phyloP scores from a whole-genome alignment of 1,284 basidiomycete species.

The Tilletia caries region DNA sequence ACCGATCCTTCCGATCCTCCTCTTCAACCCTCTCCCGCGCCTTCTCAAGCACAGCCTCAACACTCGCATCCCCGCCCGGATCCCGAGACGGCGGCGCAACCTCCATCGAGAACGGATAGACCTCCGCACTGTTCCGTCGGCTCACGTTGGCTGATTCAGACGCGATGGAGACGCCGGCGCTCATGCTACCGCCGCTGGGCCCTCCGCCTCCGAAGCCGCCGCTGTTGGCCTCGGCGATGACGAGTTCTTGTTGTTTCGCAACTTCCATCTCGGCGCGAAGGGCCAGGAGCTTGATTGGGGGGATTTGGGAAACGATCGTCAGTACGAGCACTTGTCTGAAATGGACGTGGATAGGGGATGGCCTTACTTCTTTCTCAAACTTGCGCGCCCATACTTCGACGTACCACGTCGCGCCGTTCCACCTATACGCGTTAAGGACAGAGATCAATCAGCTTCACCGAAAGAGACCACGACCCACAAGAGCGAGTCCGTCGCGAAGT shows the following conservation, averaged over 20 bases:
- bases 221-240: neutral
- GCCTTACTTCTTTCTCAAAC: conserved; percentile 38
- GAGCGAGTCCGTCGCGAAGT: neutral
- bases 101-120: conserved; percentile 1
- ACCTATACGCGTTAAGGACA: conserved; percentile 28
- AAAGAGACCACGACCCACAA: too few species aligned
- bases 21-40: neutral
- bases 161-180: neutral
- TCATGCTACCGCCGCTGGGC: too few species aligned
- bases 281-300: neutral
- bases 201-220: neutral
- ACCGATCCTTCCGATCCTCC: conserved; percentile 9
- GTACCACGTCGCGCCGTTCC: conserved; percentile 59
- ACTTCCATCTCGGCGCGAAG: conserved; percentile 7
- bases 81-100: neutral
- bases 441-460: neutral
- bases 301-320: neutral
- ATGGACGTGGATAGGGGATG: neutral
- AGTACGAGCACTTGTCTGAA: neutral
- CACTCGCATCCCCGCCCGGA: neutral
- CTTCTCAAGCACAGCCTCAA: neutral
- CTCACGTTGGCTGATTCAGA: neutral
- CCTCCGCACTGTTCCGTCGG: conserved; percentile 1
- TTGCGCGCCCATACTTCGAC: conserved; percentile 63
- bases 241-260: conserved; percentile 7